Conservation (phyloP, 2,329 filamentous ascomycete genomes). For the Colletotrichum sp. region DNA sequence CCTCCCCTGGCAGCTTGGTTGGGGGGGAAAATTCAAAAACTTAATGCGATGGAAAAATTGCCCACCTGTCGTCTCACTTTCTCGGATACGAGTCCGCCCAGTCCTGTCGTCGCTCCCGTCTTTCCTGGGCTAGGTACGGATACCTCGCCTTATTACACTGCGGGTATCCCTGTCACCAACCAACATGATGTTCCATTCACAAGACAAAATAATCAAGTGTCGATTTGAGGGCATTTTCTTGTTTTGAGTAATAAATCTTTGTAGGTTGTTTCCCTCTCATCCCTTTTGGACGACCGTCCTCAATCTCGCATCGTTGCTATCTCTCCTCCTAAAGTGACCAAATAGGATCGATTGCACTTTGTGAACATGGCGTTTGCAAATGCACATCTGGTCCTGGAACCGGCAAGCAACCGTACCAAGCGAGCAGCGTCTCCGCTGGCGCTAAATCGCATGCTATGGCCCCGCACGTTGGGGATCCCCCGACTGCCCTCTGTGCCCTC, state of each 20-base stretch:
- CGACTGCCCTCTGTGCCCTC: neutral
- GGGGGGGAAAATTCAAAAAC: neutral
- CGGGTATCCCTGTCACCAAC: neutral
- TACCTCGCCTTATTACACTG: neutral
- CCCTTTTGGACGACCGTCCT: neutral
- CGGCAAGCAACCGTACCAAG: neutral
- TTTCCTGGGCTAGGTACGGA: neutral
- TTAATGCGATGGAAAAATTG: neutral
- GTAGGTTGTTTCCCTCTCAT: neutral
- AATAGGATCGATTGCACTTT: neutral
- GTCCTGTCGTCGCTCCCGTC: neutral
- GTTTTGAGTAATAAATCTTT: neutral
- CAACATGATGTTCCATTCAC: neutral
- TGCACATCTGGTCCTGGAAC: neutral
- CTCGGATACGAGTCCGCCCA: neutral
- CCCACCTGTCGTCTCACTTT: neutral
- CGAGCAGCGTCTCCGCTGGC: neutral
- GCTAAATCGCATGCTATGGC: neutral
- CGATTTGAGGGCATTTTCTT: neutral
- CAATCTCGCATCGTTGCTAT: neutral
- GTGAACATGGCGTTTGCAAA: neutral
- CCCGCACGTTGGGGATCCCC: neutral
- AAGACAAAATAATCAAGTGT: neutral
- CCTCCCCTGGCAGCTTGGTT: neutral
- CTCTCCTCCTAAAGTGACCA: neutral